phyloP scores from a whole-genome alignment of 176 grass and related monocot species.

The barley (Hordeum vulgare) region DNA sequence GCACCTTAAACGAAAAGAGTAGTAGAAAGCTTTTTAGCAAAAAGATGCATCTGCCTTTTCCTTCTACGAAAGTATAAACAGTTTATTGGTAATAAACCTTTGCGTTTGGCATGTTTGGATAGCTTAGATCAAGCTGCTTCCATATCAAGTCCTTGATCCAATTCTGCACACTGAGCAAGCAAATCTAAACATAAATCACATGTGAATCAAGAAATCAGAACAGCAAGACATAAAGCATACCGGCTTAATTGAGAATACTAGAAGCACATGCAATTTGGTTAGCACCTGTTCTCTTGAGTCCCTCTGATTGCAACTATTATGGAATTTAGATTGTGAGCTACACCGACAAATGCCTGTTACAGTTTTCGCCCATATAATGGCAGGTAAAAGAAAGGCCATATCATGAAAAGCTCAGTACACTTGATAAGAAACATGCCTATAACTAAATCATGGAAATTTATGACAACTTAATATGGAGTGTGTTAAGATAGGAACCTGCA shows the following conservation, averaged over 20 bases:
- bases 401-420: neutral
- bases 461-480: slow-evolving; percentile 3
- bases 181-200: slow-evolving; percentile 1
- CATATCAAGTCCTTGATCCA: slow-evolving; percentile 84
- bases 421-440: slow-evolving; percentile 2
- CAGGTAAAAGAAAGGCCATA: neutral
- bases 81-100: slow-evolving; percentile 30
- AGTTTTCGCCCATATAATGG: neutral
- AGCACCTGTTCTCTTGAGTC: slow-evolving; percentile 96
- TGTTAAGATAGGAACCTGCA: slow-evolving; percentile 59
- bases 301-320: slow-evolving; percentile 82
- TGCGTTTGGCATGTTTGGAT: slow-evolving; percentile 67
- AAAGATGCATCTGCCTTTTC: neutral
- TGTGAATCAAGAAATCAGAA: neutral
- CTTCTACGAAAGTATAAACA: neutral
- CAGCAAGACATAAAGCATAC: neutral
- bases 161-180: slow-evolving; percentile 62
- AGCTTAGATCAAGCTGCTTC: slow-evolving; percentile 92
- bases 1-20: slow-evolving; percentile 44
- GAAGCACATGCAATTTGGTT: neutral
- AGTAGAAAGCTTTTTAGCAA: neutral
- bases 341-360: slow-evolving; percentile 13
- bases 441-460: neutral
- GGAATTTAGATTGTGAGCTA: slow-evolving; percentile 64
- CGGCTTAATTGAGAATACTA: neutral